phyloP scores from a whole-genome alignment of 805 yeast genomes.

The Priceomyces haplophilus region DNA sequence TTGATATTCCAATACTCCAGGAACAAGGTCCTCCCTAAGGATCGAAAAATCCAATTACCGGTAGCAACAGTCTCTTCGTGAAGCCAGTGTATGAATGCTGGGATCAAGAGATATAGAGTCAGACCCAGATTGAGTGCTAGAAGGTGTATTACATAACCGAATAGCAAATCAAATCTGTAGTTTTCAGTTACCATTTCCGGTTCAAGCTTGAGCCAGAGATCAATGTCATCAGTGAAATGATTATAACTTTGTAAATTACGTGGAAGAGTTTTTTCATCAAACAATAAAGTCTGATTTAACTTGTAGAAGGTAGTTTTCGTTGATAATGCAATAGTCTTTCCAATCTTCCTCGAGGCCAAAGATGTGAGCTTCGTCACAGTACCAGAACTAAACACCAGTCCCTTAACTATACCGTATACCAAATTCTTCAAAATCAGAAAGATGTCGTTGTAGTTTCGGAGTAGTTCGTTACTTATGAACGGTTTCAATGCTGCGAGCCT shows the following conservation, averaged over 20 bases:
- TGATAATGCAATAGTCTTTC: constrained; percentile 33
- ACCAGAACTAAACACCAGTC: neutral
- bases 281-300: constrained; percentile 26
- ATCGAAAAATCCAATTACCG: neutral
- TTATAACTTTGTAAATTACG: constrained; percentile 17
- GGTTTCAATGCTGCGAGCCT: constrained; percentile 26
- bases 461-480: constrained; percentile 25
- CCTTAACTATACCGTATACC: constrained; percentile 12
- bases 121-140: constrained; percentile 33
- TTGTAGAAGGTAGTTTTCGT: constrained; percentile 33
- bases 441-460: constrained; percentile 27
- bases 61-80: constrained; percentile 20
- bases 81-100: constrained; percentile 38
- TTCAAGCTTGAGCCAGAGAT: constrained; percentile 35
- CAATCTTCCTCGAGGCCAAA: constrained; percentile 24
- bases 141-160: constrained; percentile 35
- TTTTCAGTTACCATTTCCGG: constrained; percentile 21
- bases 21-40: constrained; percentile 17
- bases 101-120: constrained; percentile 30
- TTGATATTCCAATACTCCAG: constrained; percentile 24
- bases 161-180: constrained; percentile 23
- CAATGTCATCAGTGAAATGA: constrained; percentile 31
- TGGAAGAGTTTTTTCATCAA: constrained; percentile 27
- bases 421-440: constrained; percentile 28
- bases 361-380: constrained; percentile 16